A percentile compares a stretch with the other conserved stretches of the same genome.
phyloP scores from a whole-genome alignment of 1,284 basidiomycete species.

The Rhodotorula sp. region DNA sequence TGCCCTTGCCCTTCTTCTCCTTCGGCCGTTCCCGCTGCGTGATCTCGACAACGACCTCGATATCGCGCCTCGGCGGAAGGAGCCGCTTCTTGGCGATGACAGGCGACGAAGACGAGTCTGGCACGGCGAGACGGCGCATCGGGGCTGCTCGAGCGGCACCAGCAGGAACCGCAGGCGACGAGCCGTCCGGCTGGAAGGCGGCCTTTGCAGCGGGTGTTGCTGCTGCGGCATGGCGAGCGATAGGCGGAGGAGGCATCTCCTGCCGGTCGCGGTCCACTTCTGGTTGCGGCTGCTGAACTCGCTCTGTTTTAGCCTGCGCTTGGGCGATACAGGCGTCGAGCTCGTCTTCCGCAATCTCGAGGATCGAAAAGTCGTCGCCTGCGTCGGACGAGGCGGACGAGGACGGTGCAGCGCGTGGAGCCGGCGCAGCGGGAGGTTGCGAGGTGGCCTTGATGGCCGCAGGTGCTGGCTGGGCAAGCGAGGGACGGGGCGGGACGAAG shows the following conservation, averaged over 20 bases:
- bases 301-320: constrained; percentile 3
- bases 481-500: constrained; percentile 4
- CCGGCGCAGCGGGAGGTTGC: not conserved
- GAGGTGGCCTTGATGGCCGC: not conserved
- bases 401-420: not conserved
- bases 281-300: not conserved
- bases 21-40: not conserved
- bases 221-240: not conserved
- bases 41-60: constrained; percentile 1
- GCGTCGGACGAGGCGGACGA: not conserved
- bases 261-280: constrained; percentile 15
- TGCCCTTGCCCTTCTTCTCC: not conserved
- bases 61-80: constrained; percentile 1
- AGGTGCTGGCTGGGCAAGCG: not conserved
- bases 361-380: constrained; percentile 22
- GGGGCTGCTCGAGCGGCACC: not conserved
- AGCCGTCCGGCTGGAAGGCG: constrained; percentile 8
- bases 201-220: not conserved
- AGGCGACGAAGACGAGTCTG: constrained; percentile 31
- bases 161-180: not conserved
- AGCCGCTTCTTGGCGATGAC: not conserved
- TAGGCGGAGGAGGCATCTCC: constrained; percentile 30
- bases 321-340: constrained; percentile 22
- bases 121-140: constrained; percentile 26
- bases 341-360: constrained; percentile 21